Percentiles rank a stretch among this genome's conserved stretches.
Conservation (phyloP, 1,284 basidiomycete genomes). For the Naganishia albida region DNA sequence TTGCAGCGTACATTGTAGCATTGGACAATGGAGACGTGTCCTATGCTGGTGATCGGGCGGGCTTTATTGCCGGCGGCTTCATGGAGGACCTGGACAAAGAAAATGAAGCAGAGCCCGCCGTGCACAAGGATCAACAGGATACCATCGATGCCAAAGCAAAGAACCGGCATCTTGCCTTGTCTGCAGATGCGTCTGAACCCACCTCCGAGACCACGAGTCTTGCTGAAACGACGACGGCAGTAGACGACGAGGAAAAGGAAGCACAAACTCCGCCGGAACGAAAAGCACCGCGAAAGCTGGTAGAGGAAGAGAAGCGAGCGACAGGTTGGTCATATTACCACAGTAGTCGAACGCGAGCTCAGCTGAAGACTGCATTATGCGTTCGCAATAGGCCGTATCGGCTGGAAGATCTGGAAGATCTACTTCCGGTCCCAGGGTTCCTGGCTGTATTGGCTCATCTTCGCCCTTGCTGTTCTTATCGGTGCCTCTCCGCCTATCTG, state of each 20-base stretch:
- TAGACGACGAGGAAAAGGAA: slow-evolving; percentile 39
- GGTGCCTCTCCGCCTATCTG: slow-evolving; percentile 66
- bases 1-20: slow-evolving; percentile 58
- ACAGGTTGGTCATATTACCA: slow-evolving; percentile 38
- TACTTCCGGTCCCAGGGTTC: slow-evolving; percentile 65
- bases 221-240: slow-evolving; percentile 39
- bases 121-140: slow-evolving; percentile 55
- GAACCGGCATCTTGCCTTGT: slow-evolving; percentile 39
- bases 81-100: slow-evolving; percentile 68
- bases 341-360: not conserved
- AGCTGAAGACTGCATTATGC: slow-evolving; percentile 42
- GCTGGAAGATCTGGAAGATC: slow-evolving; percentile 73
- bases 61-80: slow-evolving; percentile 68
- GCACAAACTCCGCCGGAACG: slow-evolving; percentile 54
- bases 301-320: slow-evolving; percentile 87
- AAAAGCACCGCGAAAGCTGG: slow-evolving; percentile 75
- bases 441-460: slow-evolving; percentile 69
- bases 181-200: slow-evolving; percentile 38
- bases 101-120: slow-evolving; percentile 55
- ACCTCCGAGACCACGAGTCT: slow-evolving; percentile 49
- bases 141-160: slow-evolving; percentile 44
- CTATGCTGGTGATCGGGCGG: slow-evolving; percentile 68
- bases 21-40: slow-evolving; percentile 82
- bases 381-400: slow-evolving; percentile 64
- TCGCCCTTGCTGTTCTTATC: slow-evolving; percentile 62